Evolutionary conservation across 352 stramenopile genomes (phyloP).

Genomic region (Thraustotheca clavata): DNA sequence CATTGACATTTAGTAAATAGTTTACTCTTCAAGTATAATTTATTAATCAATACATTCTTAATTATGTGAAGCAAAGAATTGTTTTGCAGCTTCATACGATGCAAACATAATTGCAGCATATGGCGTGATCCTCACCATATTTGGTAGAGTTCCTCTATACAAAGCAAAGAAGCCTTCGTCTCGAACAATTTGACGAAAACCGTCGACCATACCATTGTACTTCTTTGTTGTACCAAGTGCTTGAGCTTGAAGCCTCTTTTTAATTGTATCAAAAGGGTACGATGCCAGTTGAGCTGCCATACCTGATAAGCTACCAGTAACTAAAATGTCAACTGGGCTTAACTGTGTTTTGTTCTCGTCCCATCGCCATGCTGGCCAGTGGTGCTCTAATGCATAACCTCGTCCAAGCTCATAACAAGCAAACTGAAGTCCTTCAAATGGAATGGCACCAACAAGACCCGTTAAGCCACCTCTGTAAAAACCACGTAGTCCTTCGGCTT

Average conservation of each 20-base stretch:
- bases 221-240: slow-evolving; percentile 19
- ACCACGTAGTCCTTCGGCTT: slow-evolving; percentile 49
- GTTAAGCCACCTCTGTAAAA: slow-evolving; percentile 66
- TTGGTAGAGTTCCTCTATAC: slow-evolving; percentile 58
- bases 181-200: slow-evolving; percentile 36
- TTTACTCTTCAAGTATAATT: no score
- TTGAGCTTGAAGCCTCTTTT: slow-evolving; percentile 70
- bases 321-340: slow-evolving; percentile 71
- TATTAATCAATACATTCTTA: no score
- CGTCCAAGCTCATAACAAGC: slow-evolving; percentile 77
- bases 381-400: slow-evolving; percentile 31
- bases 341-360: slow-evolving; percentile 56
- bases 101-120: slow-evolving; percentile 79
- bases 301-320: slow-evolving; percentile 63
- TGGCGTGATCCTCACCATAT: slow-evolving; percentile 71
- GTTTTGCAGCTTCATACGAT: slow-evolving; percentile 74
- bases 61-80: slow-evolving; percentile 9
- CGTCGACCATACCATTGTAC: slow-evolving; percentile 47
- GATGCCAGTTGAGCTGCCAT: slow-evolving; percentile 70
- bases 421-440: slow-evolving; percentile 79
- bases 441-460: slow-evolving; percentile 55
- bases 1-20: no score
- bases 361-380: slow-evolving; percentile 57
- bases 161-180: slow-evolving; percentile 48
- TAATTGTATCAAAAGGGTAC: slow-evolving; percentile 81